These are phyloP conservation scores for Tetrapyrgos nigripes DNA, from an alignment of 1,284 basidiomycete species.

Conservation along the genomic window DNA sequence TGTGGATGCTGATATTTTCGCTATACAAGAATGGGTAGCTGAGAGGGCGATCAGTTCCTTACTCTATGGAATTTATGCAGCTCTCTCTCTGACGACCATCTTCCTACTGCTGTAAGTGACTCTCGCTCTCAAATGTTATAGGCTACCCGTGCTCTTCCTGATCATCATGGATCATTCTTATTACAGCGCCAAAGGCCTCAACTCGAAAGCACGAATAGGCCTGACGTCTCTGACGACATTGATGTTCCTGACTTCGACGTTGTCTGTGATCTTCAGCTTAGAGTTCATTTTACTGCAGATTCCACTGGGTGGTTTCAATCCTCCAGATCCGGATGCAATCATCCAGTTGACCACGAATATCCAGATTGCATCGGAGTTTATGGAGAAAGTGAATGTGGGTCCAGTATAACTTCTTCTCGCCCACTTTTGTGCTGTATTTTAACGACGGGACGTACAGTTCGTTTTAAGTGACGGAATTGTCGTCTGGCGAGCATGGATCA, in stretches of 20 bases:
- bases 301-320: background rate
- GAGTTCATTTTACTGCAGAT: background rate
- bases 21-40: background rate
- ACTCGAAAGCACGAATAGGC: background rate
- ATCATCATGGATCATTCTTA: no score
- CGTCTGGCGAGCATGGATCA: no score
- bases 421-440: no score
- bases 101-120: background rate
- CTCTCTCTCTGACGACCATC: background rate
- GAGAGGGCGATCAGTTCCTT: background rate
- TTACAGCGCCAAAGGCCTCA: no score
- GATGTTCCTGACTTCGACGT: background rate
- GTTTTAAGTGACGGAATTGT: no score
- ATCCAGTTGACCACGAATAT: background rate
- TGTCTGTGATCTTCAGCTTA: background rate
- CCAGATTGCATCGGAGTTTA: background rate
- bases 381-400: background rate
- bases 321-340: background rate
- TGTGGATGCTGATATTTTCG: background rate
- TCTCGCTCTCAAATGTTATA: no score
- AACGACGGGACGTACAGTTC: no score
- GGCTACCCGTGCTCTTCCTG: no score
- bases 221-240: background rate
- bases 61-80: conserved; percentile 1
- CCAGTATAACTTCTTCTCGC: no score